These are phyloP conservation scores for Trichosporon asahii DNA, from an alignment of 1,284 basidiomycete genomes.

Conservation along the genomic window DNA sequence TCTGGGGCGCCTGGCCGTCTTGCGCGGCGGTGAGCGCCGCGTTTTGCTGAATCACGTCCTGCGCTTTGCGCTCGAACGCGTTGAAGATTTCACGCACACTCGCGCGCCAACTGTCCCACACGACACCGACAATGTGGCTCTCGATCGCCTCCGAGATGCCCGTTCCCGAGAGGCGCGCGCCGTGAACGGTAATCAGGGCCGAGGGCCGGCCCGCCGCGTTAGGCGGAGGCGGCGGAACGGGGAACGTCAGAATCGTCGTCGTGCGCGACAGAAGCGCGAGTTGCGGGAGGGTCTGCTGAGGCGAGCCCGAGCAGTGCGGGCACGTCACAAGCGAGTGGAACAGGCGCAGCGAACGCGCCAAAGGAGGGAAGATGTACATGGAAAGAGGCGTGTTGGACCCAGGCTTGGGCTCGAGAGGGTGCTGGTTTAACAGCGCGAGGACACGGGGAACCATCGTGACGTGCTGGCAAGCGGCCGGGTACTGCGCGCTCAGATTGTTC, in stretches of 20 bases:
- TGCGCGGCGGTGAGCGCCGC: slow-evolving; percentile 20
- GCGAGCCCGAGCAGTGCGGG: slow-evolving; percentile 39
- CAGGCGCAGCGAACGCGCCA: slow-evolving; percentile 43
- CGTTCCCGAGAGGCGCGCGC: slow-evolving; percentile 45
- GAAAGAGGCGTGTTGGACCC: slow-evolving; percentile 47
- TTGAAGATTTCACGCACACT: slow-evolving; percentile 48
- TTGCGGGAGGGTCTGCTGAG: slow-evolving; percentile 51
- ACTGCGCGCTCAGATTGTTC: slow-evolving; percentile 21
- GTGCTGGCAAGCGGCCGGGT: slow-evolving; percentile 38
- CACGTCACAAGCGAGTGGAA: slow-evolving; percentile 44
- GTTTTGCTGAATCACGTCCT: slow-evolving; percentile 45
- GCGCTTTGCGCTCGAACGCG: slow-evolving; percentile 44
- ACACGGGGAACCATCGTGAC: slow-evolving; percentile 44
- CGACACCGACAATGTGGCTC: slow-evolving; percentile 50
- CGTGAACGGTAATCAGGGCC: slow-evolving; percentile 47
- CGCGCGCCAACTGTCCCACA: slow-evolving; percentile 52
- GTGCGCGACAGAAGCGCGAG: slow-evolving; percentile 49
- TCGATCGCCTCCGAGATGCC: slow-evolving; percentile 51
- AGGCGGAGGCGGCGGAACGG: slow-evolving; percentile 39
- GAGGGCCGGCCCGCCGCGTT: slow-evolving; percentile 39
- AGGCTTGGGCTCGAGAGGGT: slow-evolving; percentile 46
- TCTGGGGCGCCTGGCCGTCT: slow-evolving; percentile 18
- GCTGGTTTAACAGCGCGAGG: slow-evolving; percentile 39
- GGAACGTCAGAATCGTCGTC: slow-evolving; percentile 49
- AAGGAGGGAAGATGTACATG: slow-evolving; percentile 42